Percentiles rank a stretch among this genome's conserved stretches.
These are phyloP conservation scores for Corymbia calophylla DNA, from an alignment of 441 rosid species.

Conservation along the genomic window DNA sequence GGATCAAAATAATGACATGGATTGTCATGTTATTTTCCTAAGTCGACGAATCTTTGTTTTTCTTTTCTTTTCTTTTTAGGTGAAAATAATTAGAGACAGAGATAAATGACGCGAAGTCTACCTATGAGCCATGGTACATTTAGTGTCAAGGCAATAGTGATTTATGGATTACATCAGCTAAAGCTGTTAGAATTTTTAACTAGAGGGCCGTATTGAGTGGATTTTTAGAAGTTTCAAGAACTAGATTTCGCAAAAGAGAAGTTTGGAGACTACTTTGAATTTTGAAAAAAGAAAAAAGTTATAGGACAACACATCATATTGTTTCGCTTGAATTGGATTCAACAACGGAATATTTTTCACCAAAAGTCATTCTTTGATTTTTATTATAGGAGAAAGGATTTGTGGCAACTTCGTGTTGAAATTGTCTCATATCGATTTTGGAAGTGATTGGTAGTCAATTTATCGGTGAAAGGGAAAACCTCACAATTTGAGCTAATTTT, in stretches of 20 bases:
- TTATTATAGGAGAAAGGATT: no score
- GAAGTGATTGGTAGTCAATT: accelerated
- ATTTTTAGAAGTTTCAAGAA: neutral
- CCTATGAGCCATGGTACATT: neutral
- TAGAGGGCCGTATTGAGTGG: neutral
- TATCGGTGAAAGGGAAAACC: neutral
- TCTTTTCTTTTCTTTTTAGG: neutral
- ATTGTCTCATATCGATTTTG: neutral
- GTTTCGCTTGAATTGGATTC: no score
- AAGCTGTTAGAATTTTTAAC: neutral
- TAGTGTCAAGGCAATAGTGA: neutral
- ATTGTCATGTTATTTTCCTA: neutral
- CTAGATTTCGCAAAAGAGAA: neutral
- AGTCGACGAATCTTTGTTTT: no score
- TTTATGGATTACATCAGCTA: neutral
- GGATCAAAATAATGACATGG: neutral
- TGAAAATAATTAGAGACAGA: neutral
- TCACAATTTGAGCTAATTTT: neutral
- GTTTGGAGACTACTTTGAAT: neutral
- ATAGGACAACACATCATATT: no score
- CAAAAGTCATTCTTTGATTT: no score
- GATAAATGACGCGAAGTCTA: neutral
- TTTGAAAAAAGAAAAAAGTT: neutral
- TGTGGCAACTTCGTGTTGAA: neutral
- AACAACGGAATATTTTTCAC: no score